A percentile compares a stretch with the other conserved stretches of the same genome.
Evolutionary conservation across 139 green algal genomes (phyloP).

Genomic region (Chara braunii): DNA sequence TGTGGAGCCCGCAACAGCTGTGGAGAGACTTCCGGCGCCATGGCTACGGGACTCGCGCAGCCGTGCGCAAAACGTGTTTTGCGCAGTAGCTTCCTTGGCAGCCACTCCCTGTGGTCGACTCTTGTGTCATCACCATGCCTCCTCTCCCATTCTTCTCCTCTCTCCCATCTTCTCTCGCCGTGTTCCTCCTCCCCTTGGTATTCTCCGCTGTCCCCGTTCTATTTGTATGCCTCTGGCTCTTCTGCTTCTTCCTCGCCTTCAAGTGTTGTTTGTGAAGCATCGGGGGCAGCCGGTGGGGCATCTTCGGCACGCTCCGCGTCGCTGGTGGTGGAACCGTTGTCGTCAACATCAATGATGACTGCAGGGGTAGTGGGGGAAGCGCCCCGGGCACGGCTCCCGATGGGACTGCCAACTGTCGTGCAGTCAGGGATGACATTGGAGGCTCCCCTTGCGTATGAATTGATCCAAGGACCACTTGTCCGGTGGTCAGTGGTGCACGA

Average conservation of each 20-base stretch:
- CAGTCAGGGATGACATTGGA: background rate
- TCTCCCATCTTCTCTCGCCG: too few relatives aligned
- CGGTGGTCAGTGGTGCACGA: conserved; percentile 9
- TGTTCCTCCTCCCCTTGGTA: background rate
- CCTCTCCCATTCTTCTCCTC: background rate
- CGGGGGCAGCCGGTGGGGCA: background rate
- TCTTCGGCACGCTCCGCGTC: background rate
- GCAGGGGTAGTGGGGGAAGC: background rate
- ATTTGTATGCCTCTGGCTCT: background rate
- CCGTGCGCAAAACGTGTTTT: too few relatives aligned
- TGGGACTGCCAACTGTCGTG: background rate
- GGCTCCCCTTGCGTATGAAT: background rate
- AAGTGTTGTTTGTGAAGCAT: background rate
- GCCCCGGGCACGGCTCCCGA: background rate
- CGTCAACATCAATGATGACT: background rate
- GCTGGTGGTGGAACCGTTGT: background rate
- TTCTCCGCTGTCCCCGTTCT: background rate
- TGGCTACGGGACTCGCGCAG: too few relatives aligned
- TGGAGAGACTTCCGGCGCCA: too few relatives aligned
- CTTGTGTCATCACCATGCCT: background rate
- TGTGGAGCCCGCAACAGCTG: too few relatives aligned
- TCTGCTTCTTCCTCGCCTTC: background rate
- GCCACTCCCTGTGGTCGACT: too few relatives aligned
- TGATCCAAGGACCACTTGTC: background rate
- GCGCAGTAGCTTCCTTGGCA: too few relatives aligned